A percentile compares a stretch with the other conserved stretches of the same genome.
Conservation (phyloP, 1,284 basidiomycete species). For the Tilletia walkeri region DNA sequence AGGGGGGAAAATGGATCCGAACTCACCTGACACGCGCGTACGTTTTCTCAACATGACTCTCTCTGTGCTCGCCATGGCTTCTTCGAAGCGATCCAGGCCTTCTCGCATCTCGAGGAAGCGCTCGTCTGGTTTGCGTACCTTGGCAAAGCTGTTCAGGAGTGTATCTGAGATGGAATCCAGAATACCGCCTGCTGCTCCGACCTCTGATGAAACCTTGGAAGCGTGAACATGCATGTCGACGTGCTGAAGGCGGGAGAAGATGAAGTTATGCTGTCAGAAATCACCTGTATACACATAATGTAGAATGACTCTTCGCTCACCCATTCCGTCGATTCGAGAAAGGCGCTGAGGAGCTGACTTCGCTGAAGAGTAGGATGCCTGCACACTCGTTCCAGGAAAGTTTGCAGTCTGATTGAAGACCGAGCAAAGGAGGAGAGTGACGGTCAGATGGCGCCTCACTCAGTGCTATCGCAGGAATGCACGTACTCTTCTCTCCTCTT, state of each 20-base stretch:
- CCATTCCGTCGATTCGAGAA: constrained; percentile 98
- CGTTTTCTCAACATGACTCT: constrained; percentile 42
- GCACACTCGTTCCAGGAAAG: constrained; percentile 83
- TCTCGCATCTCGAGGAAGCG: constrained; percentile 89
- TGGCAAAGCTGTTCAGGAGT: constrained; percentile 88
- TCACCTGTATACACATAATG: constrained; percentile 82
- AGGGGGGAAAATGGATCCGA: neutral
- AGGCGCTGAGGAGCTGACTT: constrained; percentile 80
- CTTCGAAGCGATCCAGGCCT: constrained; percentile 89
- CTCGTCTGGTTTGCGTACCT: constrained; percentile 93
- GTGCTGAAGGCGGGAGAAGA: constrained; percentile 27
- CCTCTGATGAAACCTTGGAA: constrained; percentile 22
- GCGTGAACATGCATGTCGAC: constrained; percentile 54
- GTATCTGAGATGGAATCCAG: constrained; percentile 88
- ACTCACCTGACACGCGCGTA: constrained; percentile 69
- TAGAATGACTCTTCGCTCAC: constrained; percentile 71
- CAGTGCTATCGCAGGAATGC: neutral
- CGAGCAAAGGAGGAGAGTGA: neutral
- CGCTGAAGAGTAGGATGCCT: constrained; percentile 93
- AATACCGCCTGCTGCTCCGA: constrained; percentile 25
- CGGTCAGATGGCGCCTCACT: no score
- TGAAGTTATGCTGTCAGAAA: neutral
- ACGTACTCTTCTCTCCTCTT: constrained; percentile 81
- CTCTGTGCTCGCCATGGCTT: constrained; percentile 77
- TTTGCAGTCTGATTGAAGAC: constrained; percentile 69